Evolutionary conservation across 108 stramenopile species (phyloP).

Genomic region (Stephanodiscus triporus): DNA sequence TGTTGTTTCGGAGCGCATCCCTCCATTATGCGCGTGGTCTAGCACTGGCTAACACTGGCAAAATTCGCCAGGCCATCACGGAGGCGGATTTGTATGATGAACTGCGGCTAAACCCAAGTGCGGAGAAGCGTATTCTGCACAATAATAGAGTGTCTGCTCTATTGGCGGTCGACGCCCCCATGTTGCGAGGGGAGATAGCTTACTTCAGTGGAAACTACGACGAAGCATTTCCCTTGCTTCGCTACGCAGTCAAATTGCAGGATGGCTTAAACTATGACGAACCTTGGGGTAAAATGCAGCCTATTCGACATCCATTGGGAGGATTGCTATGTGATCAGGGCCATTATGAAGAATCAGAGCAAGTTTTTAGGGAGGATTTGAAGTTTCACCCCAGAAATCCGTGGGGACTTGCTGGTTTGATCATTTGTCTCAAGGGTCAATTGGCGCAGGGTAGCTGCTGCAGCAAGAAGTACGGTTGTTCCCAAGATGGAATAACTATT

Average conservation of each 20-base stretch:
- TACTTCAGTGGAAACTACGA: constrained; percentile 72
- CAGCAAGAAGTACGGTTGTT: constrained; percentile 3
- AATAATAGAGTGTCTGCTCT: constrained; percentile 76
- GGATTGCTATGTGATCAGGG: constrained; percentile 78
- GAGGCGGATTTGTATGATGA: constrained; percentile 70
- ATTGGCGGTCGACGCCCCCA: constrained; percentile 76
- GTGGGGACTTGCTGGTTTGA: constrained; percentile 78
- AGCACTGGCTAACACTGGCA: constrained; percentile 66
- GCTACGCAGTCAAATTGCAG: constrained; percentile 73
- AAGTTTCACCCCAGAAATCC: constrained; percentile 86
- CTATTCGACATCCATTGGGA: constrained; percentile 85
- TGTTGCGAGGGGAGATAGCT: constrained; percentile 88
- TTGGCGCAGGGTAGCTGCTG: constrained; percentile 23
- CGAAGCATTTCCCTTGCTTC: constrained; percentile 72
- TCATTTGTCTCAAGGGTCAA: constrained; percentile 52
- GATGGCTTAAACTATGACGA: constrained; percentile 86
- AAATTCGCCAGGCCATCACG: constrained; percentile 55
- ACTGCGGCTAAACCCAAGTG: constrained; percentile 64
- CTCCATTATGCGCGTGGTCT: constrained; percentile 70
- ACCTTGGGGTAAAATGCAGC: constrained; percentile 94
- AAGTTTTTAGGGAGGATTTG: constrained; percentile 77
- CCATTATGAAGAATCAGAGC: constrained; percentile 68
- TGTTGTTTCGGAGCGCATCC: constrained; percentile 76
- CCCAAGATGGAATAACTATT: background rate
- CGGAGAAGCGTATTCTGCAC: constrained; percentile 75